Evolutionary conservation across 2,329 filamentous ascomycete species (phyloP), one percentile per base, ranked within the genome.

Genomic region (Scytalidium lignicola): DNA sequence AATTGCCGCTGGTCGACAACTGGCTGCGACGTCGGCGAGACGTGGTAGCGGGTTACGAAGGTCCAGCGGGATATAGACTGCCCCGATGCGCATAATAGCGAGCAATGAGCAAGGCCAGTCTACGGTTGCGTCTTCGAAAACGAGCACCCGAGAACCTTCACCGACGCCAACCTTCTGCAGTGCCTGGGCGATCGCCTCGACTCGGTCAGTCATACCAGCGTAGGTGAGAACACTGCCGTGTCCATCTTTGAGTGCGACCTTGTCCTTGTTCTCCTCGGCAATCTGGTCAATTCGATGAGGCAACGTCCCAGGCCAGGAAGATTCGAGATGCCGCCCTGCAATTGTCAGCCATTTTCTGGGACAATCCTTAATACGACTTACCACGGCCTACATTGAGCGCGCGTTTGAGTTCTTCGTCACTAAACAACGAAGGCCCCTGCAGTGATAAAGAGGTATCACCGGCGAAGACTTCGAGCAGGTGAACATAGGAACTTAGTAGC

Each of bases 1-100:
- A 6, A 73, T 51, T 1, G 56, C 56, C 1, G 20, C 28, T 3
- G 65, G 65, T 40, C 61, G 43, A 43, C 62, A 63, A 42, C 64
- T 58, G 2, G 57, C 28, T n/a, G 49, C 61, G 2, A 68, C 60
- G n/a, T 47, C 46, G 1, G 52, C 53, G 3, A 63, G 55, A 22
- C 64, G 60, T n/a, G 54, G 41, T 6, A 56, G 44, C 0, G 61
- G 57, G 7, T 55, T 59, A 12, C 59, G 56, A 3, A 55, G 51
- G 46, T 69, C 67, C 9, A 70, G 44, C 0, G 67, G 67, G 5
- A 68, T 46, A 44, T 68, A 70, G 3, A 59, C 51, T 7, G 58
- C 64, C 2, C 66, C 65, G 19, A 63, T 50, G 1, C 58, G 54
- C 41, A 65, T 44, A 18, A 68, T 61, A 4, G 64, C 67, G 2